Conservation (phyloP, 306 rosid species). For the Vigna reflexopilosa region DNA sequence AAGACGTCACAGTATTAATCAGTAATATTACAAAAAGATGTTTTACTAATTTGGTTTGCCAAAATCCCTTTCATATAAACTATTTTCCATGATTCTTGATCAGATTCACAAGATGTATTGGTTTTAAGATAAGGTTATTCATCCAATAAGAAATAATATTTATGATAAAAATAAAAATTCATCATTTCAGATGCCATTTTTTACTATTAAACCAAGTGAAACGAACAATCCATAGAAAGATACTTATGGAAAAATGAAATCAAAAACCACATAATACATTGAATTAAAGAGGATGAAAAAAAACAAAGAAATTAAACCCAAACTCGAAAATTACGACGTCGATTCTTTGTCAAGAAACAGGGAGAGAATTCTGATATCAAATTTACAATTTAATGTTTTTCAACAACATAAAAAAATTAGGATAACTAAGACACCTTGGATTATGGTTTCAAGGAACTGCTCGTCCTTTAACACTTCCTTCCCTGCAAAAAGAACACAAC, state of each 20-base stretch:
- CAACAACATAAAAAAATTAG: conserved; percentile 12
- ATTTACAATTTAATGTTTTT: conserved; percentile 30
- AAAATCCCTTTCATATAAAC: conserved; percentile 25
- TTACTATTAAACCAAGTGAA: conserved; percentile 31
- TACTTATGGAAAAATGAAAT: conserved; percentile 13
- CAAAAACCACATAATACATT: conserved; percentile 6
- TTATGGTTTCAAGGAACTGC: conserved; percentile 82
- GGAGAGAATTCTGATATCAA: conserved; percentile 21
- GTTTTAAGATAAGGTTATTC: conserved; percentile 12
- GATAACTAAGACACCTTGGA: conserved; percentile 67
- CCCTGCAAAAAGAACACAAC: conserved; percentile 60
- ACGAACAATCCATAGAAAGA: conserved; percentile 16
- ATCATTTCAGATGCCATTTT: conserved; percentile 28
- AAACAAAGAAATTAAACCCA: conserved; percentile 14
- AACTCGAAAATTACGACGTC: conserved; percentile 31
- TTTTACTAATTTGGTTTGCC: conserved; percentile 14
- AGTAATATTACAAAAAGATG: conserved; percentile 3
- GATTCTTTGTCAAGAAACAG: conserved; percentile 29
- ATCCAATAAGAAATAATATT: conserved; percentile 28
- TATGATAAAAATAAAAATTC: not conserved
- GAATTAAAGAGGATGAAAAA: not conserved
- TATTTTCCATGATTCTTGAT: not conserved
- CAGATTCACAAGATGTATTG: not conserved
- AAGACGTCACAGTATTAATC: conserved; percentile 12
- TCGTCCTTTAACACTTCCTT: conserved; percentile 77